phyloP scores from a whole-genome alignment of 257 asterid species.

The Vinca minor region DNA sequence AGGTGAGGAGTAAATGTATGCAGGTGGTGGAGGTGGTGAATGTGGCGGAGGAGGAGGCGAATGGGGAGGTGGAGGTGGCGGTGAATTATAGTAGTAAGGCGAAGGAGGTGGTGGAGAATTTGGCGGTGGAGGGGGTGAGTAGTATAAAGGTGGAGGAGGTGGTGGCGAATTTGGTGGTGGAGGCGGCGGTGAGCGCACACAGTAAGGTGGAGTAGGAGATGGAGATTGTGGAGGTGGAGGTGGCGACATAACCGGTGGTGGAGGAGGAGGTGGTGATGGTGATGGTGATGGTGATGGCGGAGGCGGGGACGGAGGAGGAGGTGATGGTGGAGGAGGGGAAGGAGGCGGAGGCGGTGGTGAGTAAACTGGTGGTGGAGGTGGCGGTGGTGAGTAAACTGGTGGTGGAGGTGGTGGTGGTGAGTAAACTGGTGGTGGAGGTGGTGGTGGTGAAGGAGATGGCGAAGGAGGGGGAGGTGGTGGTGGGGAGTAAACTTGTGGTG shows the following conservation, averaged over 20 bases:
- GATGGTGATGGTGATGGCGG: conserved; percentile 36
- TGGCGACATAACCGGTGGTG: conserved; percentile 17
- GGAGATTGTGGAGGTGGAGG: conserved; percentile 21
- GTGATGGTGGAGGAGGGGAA: conserved; percentile 39
- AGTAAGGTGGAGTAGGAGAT: conserved; percentile 30
- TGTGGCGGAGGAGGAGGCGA: conserved; percentile 23
- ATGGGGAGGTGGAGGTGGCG: no score
- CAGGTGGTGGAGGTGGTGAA: conserved; percentile 51
- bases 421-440: no score
- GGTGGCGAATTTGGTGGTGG: no score
- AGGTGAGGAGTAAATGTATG: conserved; percentile 24
- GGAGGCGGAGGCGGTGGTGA: conserved; percentile 30
- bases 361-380: conserved; percentile 29
- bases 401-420: no score
- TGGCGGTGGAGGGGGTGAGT: no score
- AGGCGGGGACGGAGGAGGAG: conserved; percentile 29
- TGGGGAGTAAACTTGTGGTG: conserved; percentile 7
- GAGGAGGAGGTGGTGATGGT: conserved; percentile 21
- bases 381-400: conserved; percentile 39
- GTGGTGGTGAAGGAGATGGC: no score
- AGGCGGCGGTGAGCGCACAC: conserved; percentile 38
- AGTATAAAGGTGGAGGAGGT: no score
- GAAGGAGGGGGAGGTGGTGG: conserved; percentile 29
- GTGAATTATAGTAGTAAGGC: conserved; percentile 9
- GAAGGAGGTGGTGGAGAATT: conserved; percentile 46